Conservation (phyloP, 805 yeast genomes). For the Candida michaelii region DNA sequence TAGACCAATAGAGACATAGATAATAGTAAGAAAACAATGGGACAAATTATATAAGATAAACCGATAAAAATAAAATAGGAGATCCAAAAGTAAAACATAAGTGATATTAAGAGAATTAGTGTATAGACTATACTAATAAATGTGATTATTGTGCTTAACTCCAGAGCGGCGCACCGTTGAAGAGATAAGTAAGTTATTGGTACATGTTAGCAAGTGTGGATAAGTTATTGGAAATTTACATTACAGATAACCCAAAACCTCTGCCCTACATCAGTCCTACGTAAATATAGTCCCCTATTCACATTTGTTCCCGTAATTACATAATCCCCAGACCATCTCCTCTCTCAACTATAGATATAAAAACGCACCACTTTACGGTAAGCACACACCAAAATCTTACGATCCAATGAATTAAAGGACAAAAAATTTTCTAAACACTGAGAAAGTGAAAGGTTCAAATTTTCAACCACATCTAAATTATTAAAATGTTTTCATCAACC, state of each 20-base stretch:
- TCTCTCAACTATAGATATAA: too few species aligned
- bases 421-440: slow-evolving; percentile 17
- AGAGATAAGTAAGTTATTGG: too few species aligned
- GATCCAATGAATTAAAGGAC: slow-evolving; percentile 18
- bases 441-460: slow-evolving; percentile 8
- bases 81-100: neutral
- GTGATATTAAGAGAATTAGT: neutral
- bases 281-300: too few species aligned
- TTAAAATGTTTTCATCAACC: slow-evolving; percentile 37
- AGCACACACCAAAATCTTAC: slow-evolving; percentile 14
- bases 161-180: too few species aligned
- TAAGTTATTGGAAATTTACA: neutral
- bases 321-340: too few species aligned
- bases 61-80: neutral
- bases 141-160: neutral
- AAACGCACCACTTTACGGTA: slow-evolving; percentile 1
- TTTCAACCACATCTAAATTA: neutral
- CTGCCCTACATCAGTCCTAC: too few species aligned
- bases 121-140: neutral
- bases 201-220: too few species aligned
- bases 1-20: too few species aligned
- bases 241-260: neutral
- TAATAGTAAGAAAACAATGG: too few species aligned
- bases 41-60: neutral
- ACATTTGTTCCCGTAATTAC: too few species aligned